Evolutionary conservation across 306 rosid genomes (phyloP), one percentile per base, ranked within the genome.

Genomic region (Lupinus albus): DNA sequence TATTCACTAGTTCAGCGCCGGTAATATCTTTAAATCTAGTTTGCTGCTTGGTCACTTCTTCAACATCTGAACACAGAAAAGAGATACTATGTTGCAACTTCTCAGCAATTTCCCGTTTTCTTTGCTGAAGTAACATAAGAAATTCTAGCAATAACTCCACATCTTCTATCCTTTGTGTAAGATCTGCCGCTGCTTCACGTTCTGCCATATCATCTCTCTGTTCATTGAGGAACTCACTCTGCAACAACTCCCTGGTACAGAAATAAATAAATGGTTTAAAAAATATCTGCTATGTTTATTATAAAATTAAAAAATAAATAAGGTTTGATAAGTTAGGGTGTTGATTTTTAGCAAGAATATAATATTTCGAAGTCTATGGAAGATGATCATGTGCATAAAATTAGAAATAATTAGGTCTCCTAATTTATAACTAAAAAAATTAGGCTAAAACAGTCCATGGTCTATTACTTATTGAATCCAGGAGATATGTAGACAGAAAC

Each of bases 71-170:
- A 78, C 86, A 81, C 36, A 94, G 77, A 78, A 94, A 86, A n/a
- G 97, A 85, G 78, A 94, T 76, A 9, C 97, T 86, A 42, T 80
- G 83, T 62, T 86, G 95, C 82, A 94, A 79, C 80, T 81, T 94
- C 74, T 86, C 88, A n/a, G 89, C 85, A 71, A 82, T 77, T 49
- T 94, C 95, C 67, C 73, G 87, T 71, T 94, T 94, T 69, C 91
- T 86, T 66, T 88, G 92, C 78, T 88, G 88, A 71, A 85, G 75
- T 67, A 84, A 87, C 77, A 83, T 64, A 67, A 94, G 95, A 67
- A 90, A 94, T 71, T 94, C 97, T 36, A 90, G 87, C 69, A 94
- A 75, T 73, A 94, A 77, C 52, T 90, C 99, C 74, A 90, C 86
- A 76, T 94, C 96, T 76, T 86, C 95, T 69, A 90, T 78, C 77